Conservation (phyloP, 176 grass and related monocot species). For the Typha latifolia region DNA sequence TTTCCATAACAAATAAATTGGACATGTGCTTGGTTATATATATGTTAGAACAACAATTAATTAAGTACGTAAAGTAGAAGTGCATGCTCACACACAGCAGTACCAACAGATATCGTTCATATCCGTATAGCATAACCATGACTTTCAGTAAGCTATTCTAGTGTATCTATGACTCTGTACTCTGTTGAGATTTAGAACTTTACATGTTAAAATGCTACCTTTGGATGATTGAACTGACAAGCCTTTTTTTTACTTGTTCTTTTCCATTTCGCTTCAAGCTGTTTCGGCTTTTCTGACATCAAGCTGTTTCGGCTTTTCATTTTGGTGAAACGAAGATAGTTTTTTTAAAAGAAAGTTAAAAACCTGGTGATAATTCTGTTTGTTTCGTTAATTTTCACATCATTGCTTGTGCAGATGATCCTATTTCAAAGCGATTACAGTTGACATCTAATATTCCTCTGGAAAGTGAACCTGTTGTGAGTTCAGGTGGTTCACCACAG, state of each 20-base stretch:
- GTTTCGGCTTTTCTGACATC: not conserved
- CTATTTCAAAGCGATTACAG: constrained; percentile 58
- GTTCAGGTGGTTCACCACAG: constrained; percentile 30
- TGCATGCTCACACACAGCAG: too few species aligned
- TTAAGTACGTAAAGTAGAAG: too few species aligned
- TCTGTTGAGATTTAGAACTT: not conserved
- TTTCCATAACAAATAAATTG: too few species aligned
- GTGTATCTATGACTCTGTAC: not conserved
- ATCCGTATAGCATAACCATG: not conserved
- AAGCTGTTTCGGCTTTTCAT: not conserved
- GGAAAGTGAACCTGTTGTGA: constrained; percentile 30
- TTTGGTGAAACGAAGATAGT: not conserved
- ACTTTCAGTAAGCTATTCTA: not conserved
- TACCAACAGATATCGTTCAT: too few species aligned
- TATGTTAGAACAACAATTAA: too few species aligned
- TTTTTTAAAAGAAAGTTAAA: not conserved
- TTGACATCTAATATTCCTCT: constrained; percentile 31
- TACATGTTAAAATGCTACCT: not conserved
- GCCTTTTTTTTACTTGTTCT: not conserved
- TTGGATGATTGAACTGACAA: not conserved
- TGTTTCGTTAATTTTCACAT: not conserved
- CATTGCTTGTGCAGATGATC: constrained; percentile 59
- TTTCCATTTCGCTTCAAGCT: not conserved
- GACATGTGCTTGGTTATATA: too few species aligned
- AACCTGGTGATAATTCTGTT: too few species aligned